Conservation (phyloP, 768 basidiomycete species). For the Lactarius vividus region DNA sequence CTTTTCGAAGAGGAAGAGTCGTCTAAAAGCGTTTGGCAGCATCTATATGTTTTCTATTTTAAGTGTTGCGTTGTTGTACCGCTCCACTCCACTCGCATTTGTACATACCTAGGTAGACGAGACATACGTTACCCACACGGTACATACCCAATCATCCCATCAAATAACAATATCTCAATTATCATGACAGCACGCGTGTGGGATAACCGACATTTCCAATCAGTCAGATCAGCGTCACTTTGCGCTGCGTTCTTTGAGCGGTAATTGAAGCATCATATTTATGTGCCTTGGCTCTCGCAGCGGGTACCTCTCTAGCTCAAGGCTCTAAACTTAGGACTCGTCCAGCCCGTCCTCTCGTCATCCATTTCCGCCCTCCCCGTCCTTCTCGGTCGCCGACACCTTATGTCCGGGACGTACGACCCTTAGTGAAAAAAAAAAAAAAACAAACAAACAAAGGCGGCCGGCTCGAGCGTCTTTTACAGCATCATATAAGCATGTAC, state of each 20-base stretch:
- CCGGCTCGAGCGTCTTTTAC: background rate
- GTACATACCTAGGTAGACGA: slow-evolving; percentile 19
- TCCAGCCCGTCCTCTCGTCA: background rate
- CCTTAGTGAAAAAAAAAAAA: background rate
- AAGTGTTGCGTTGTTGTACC: background rate
- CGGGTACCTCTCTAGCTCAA: background rate
- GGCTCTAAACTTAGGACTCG: background rate
- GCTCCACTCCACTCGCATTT: background rate
- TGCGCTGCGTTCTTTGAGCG: background rate
- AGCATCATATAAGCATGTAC: background rate
- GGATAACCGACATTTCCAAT: background rate
- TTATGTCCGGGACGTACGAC: background rate
- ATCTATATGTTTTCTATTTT: slow-evolving; percentile 3
- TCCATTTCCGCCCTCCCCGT: background rate
- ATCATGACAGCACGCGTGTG: background rate
- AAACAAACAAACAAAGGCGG: background rate
- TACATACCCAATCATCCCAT: slow-evolving; percentile 1
- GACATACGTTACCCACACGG: background rate
- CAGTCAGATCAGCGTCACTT: background rate
- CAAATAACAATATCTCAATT: background rate
- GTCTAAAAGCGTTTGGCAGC: background rate
- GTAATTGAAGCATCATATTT: background rate
- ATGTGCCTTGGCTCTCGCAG: background rate
- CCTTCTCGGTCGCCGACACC: background rate
- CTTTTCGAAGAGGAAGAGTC: background rate